Evolutionary conservation across 768 basidiomycete genomes (phyloP).

Genomic region (Psilocybe subaeruginosa): DNA sequence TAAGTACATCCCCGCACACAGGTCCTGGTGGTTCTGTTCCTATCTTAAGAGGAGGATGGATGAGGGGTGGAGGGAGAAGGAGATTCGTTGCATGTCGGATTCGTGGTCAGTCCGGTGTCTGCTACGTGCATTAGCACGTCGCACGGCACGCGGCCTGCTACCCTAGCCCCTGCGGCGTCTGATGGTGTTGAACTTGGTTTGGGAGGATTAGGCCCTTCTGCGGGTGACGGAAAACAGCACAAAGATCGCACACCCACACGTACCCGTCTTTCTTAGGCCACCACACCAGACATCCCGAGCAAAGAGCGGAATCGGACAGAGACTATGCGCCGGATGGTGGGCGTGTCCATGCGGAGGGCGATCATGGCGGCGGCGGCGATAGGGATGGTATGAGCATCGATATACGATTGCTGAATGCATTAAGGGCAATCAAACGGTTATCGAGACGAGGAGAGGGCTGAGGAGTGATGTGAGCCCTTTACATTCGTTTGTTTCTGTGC

Average conservation of each 20-base stretch:
- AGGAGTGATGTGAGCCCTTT: slow-evolving; percentile 26
- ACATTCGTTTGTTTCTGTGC: slow-evolving; percentile 9
- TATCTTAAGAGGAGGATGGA: not conserved
- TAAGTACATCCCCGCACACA: no score
- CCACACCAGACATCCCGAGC: not conserved
- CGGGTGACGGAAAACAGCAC: not conserved
- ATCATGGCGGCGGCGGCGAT: no score
- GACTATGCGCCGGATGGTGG: slow-evolving; percentile 27
- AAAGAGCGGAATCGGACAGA: slow-evolving; percentile 1
- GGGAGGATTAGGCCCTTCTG: not conserved
- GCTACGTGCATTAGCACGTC: not conserved
- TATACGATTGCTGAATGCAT: slow-evolving; percentile 26
- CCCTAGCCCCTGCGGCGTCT: not conserved
- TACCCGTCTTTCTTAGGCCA: not conserved
- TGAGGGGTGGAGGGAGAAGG: not conserved
- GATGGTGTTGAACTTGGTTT: not conserved
- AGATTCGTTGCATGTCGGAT: not conserved
- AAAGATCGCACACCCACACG: not conserved
- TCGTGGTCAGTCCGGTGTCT: not conserved
- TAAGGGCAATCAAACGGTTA: slow-evolving; percentile 27
- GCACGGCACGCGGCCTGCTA: not conserved
- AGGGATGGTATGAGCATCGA: no score
- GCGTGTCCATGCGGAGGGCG: not conserved
- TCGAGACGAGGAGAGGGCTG: slow-evolving; percentile 26
- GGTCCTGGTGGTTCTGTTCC: not conserved